Conservation (phyloP, 176 grass and related monocot species). For the Triticum turgidum region DNA sequence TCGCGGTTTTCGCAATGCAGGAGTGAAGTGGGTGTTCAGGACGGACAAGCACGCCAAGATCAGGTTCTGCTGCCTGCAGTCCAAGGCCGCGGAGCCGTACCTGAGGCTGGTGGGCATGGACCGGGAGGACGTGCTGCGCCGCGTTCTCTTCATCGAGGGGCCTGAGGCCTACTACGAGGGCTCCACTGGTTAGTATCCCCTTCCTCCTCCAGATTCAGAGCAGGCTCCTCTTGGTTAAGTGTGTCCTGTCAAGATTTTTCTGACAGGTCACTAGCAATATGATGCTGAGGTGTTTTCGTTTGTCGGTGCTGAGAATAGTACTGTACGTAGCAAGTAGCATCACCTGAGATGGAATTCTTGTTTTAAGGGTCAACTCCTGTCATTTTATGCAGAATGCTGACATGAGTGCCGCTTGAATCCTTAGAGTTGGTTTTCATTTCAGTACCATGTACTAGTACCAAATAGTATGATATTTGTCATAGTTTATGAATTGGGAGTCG, state of each 20-base stretch:
- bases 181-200: constrained; percentile 55
- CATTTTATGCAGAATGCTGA: neutral
- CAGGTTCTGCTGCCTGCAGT: constrained; percentile 94
- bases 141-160: constrained; percentile 85
- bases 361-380: neutral
- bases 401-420: neutral
- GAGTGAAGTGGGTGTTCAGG: constrained; percentile 83
- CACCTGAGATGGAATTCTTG: neutral
- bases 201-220: neutral
- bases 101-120: constrained; percentile 67
- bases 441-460: neutral
- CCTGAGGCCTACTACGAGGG: constrained; percentile 77
- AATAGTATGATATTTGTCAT: neutral
- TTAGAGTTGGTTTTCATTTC: neutral
- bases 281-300: neutral
- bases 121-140: constrained; percentile 73
- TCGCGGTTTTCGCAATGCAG: constrained; percentile 33
- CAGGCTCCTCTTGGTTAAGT: neutral
- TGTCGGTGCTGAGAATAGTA: neutral
- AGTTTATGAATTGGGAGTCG: neutral
- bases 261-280: neutral
- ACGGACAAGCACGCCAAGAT: constrained; percentile 83
- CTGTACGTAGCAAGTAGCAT: neutral
- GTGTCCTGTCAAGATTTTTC: neutral
- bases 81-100: constrained; percentile 87